Conservation (phyloP, 371 early-diverging fungal species). For the Apophysomyces ossiformis region DNA sequence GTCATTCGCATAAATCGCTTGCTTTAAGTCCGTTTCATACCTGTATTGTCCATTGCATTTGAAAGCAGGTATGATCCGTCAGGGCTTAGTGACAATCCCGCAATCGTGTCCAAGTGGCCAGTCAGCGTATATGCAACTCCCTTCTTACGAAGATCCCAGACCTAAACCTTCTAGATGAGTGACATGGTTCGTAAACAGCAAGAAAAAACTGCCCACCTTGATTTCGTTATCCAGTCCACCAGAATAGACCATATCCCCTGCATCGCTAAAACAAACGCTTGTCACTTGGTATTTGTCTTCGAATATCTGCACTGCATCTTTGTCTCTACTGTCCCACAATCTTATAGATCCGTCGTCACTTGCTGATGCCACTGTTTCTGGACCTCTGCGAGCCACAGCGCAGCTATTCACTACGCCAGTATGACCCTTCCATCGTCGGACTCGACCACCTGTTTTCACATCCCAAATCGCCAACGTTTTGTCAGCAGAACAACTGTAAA, state of each 20-base stretch:
- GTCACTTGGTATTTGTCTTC: slow-evolving; percentile 81
- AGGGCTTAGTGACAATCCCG: slow-evolving; percentile 86
- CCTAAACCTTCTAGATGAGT: slow-evolving; percentile 29
- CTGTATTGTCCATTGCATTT: slow-evolving; percentile 92
- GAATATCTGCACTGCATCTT: slow-evolving; percentile 74
- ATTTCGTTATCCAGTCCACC: slow-evolving; percentile 93
- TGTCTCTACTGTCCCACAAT: slow-evolving; percentile 80
- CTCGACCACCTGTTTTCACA: slow-evolving; percentile 70
- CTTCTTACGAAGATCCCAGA: slow-evolving; percentile 88
- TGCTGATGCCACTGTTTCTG: slow-evolving; percentile 74
- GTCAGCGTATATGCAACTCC: slow-evolving; percentile 65
- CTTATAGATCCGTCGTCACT: slow-evolving; percentile 78
- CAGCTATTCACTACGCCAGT: slow-evolving; percentile 75
- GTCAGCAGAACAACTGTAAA: slow-evolving; percentile 80
- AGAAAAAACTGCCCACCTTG: slow-evolving; percentile 43
- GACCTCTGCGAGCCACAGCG: slow-evolving; percentile 65
- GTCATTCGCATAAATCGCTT: not conserved
- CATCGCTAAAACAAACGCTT: slow-evolving; percentile 74
- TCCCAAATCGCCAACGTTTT: slow-evolving; percentile 83
- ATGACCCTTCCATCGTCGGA: slow-evolving; percentile 80
- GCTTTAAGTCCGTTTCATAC: slow-evolving; percentile 30
- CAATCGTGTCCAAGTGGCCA: slow-evolving; percentile 90
- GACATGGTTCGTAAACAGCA: too few relatives aligned
- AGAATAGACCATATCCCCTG: slow-evolving; percentile 85
- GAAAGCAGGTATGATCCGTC: slow-evolving; percentile 84